Base-by-base conservation (phyloP, 108 stramenopile genomes). In the Nitzschia sp. region DNA sequence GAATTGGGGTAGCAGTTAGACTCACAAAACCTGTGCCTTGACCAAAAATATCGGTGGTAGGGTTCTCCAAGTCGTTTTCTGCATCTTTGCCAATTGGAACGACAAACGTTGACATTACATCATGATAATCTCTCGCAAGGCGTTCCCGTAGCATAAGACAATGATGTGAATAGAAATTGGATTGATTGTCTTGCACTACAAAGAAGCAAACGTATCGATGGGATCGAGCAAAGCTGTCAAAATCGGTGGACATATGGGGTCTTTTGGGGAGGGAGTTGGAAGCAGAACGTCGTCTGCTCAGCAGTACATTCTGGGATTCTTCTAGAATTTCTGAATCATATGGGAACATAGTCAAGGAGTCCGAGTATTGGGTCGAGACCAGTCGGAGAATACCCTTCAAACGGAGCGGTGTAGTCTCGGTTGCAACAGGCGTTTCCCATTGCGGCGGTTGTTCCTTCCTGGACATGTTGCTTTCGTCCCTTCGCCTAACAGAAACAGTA, bases 201-300 rank as follows among this genome's bases (percentile, higher is more conserved):
- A 75, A 75, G 41, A 75, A 75, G 7, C 58, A 58, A 0, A 67
- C 73, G 24, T 65, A 75, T n/a, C 67, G 66, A 21, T 75, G 57
- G 20, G 53, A 0, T 8, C 17, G 7, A 0, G 58, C 43, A 11
- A 73, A 20, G 2, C 7, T 14, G 10, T 56, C 57, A 73, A 73
- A 73, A 3, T 58, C 21, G 40, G 38, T 39, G 8, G 19, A 9
- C 8, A 44, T 41, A 22, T 44, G 61, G 10, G 8, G 41, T 6
- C 9, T 19, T 14, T 0, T 0, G 22, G 41, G 41, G 3, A 37
- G 41, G 2, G 14, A 40, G 17, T 42, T 37, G 14, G 14, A 17
- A 17, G 46, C 6, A 15, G 17, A 15, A 7, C 61, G 41, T 6
- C 57, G 29, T 3, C 57, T 7, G 40, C 43, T 62, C 61, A 10